A percentile compares a stretch with the other conserved stretches of the same genome.
Conservation (phyloP, 805 yeast species). For the Myxozyma nipponensis region DNA sequence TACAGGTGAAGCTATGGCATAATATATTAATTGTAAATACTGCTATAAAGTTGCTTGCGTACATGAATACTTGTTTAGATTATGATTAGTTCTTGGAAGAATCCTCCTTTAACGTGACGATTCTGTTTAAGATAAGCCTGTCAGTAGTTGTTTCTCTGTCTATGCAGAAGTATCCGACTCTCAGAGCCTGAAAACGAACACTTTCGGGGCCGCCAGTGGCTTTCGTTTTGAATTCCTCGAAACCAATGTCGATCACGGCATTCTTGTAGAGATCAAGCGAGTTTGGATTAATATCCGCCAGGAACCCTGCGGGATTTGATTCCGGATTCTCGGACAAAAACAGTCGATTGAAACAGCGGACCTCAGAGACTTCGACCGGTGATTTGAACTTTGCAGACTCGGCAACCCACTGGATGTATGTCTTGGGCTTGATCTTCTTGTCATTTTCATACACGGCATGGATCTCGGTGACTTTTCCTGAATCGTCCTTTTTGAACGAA, state of each 20-base stretch:
- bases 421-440: constrained; percentile 73
- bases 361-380: constrained; percentile 65
- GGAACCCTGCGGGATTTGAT: constrained; percentile 80
- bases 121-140: constrained; percentile 73
- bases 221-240: constrained; percentile 58
- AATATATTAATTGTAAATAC: not conserved
- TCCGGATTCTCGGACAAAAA: constrained; percentile 90
- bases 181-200: constrained; percentile 95
- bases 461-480: constrained; percentile 64
- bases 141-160: constrained; percentile 70
- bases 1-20: not conserved
- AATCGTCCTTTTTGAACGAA: constrained; percentile 55
- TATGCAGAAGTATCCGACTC: constrained; percentile 92
- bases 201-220: constrained; percentile 61
- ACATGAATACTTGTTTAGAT: too few relatives aligned
- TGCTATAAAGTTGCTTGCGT: not conserved
- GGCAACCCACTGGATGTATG: constrained; percentile 96
- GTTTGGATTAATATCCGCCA: constrained; percentile 75
- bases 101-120: constrained; percentile 89
- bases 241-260: constrained; percentile 76
- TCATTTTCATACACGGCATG: constrained; percentile 78
- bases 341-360: constrained; percentile 80
- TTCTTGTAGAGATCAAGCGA: constrained; percentile 63
- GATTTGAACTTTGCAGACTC: constrained; percentile 56
- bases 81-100: constrained; percentile 11